Evolutionary conservation across 768 basidiomycete genomes (phyloP).

Genomic region (Imleria badia): DNA sequence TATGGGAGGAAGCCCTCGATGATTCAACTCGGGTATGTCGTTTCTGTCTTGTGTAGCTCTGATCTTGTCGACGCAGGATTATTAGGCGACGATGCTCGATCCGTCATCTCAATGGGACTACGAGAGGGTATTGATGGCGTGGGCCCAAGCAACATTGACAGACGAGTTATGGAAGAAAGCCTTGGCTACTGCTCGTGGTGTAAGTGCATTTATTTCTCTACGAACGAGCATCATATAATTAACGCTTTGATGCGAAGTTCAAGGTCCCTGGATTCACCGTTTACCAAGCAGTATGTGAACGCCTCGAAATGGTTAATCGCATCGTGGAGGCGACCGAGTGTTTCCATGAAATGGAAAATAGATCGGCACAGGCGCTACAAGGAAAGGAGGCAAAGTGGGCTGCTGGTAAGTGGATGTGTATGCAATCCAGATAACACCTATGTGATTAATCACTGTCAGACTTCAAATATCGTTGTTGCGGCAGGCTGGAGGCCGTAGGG

Average conservation of each 20-base stretch:
- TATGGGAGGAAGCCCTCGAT: background rate
- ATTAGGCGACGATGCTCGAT: too few species aligned
- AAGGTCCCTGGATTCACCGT: background rate
- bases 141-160: too few species aligned
- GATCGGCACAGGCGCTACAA: background rate
- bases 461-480: background rate
- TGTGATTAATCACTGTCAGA: background rate
- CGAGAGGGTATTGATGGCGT: too few species aligned
- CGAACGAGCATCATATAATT: too few species aligned
- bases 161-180: too few species aligned
- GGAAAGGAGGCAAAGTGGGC: background rate
- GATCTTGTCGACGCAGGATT: too few species aligned
- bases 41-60: too few species aligned
- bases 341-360: background rate
- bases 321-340: background rate
- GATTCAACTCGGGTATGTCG: background rate
- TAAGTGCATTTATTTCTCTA: background rate
- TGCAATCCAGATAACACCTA: background rate
- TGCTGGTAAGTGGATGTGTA: background rate
- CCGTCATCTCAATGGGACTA: background rate
- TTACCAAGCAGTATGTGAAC: background rate
- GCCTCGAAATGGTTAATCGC: background rate
- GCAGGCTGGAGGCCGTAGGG: background rate
- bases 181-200: background rate
- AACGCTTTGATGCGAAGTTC: background rate